Evolutionary conservation across 1,139 yeast species (phyloP), one percentile per base, ranked within the genome.

Genomic region (Scheffersomyces insectosa): DNA sequence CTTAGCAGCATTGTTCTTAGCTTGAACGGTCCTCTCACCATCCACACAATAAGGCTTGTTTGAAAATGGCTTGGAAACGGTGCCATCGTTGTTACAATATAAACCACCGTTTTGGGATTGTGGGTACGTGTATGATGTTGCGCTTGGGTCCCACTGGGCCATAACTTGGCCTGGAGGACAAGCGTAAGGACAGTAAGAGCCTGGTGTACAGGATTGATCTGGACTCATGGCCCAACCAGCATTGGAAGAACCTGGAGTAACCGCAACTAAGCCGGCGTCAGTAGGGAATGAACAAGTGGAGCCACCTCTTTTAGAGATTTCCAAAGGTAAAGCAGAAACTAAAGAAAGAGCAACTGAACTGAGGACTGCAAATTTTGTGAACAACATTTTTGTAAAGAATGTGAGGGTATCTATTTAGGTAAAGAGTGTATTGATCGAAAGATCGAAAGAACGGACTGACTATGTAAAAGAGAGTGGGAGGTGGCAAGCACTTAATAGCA

Each of bases 221-320:
- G 83, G 84, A 53, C 86, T 81, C 80, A 87, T 75, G 43, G 96
- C 96, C 96, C 96, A 89, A 30, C 96, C 96, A 36, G 77, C 91
- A 57, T 87, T 86, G 25, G 62, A 52, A 25, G 80, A 75, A 35
- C 65, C 60, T 6, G 77, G 72, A 38, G 88, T 83, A 42, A 88
- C 83, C 1, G 83, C 67, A 20, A 88, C 90, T 56, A 88, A 72
- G 12, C 88, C 90, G 32, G 71, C 71, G 53, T 77, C 69, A 20
- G 75, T 51, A 33, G 96, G 96, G 65, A 88, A 87, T 14, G 75
- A 54, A 65, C 95, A 88, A 23, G 83, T 79, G 50, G 47, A 51
- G 35, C 55, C 56, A 20, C 37, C 49, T 58, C 72, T 64, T 51
- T 65, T 62, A 37, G 47, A 36, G 25, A 27, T 10, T 29, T 58